Percentiles rank a stretch among this genome's conserved stretches.
These are phyloP conservation scores for Extremus antarcticus DNA, from an alignment of 495 filamentous ascomycete genomes.

Conservation along the genomic window DNA sequence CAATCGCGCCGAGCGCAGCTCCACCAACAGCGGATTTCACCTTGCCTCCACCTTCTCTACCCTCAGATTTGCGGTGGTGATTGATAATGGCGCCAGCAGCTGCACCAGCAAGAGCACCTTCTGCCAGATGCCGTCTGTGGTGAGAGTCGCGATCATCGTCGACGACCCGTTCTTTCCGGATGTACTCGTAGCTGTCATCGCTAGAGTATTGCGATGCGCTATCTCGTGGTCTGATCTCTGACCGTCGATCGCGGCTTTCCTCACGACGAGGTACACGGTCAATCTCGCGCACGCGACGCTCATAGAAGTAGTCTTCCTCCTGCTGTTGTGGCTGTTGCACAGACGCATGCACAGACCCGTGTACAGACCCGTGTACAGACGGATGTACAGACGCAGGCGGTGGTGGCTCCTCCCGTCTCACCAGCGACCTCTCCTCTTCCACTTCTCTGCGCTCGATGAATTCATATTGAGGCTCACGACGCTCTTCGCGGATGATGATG, in stretches of 20 bases:
- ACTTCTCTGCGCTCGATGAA: conserved; percentile 55
- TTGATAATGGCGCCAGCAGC: conserved; percentile 65
- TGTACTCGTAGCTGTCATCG: conserved; percentile 25
- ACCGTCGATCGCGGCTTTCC: conserved; percentile 35
- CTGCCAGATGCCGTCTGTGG: conserved; percentile 70
- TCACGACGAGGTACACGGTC: conserved; percentile 35
- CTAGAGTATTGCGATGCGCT: conserved; percentile 44
- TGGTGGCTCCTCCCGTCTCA: conserved; percentile 27
- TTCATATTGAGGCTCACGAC: conserved; percentile 55
- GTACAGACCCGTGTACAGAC: conserved; percentile 43
- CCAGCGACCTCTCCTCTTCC: conserved; percentile 38
- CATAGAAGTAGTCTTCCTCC: conserved; percentile 58
- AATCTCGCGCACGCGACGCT: conserved; percentile 45
- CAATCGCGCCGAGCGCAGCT: conserved; percentile 70
- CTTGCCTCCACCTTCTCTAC: conserved; percentile 48
- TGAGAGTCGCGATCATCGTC: conserved; percentile 37
- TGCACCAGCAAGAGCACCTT: conserved; percentile 71
- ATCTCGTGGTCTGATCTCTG: conserved; percentile 42
- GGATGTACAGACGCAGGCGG: conserved; percentile 18
- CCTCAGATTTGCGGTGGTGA: conserved; percentile 52
- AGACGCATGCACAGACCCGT: conserved; percentile 42
- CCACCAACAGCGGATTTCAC: conserved; percentile 69
- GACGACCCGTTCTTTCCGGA: conserved; percentile 9
- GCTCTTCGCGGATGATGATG: conserved; percentile 19
- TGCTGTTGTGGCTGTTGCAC: conserved; percentile 29